phyloP scores from a whole-genome alignment of 2,329 filamentous ascomycete species.

The Phyllosticta citrichinensis region DNA sequence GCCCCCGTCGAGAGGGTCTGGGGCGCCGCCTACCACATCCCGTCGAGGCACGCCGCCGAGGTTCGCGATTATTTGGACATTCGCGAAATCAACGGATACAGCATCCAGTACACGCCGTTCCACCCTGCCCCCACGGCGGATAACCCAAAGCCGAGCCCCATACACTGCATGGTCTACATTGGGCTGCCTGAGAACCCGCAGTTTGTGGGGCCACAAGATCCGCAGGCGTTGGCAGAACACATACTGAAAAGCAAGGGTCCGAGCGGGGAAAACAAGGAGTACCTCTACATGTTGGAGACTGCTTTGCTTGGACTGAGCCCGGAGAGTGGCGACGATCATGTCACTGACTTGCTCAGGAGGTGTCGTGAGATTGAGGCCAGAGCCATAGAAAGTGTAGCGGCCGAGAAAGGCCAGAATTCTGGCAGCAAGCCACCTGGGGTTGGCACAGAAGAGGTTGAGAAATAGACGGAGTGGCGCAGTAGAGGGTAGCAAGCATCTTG shows the following conservation, averaged over 20 bases:
- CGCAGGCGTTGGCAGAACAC: constrained; percentile 65
- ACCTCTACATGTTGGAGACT: constrained; percentile 69
- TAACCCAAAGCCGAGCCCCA: constrained; percentile 21
- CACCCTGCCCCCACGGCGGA: constrained; percentile 43
- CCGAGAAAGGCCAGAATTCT: constrained; percentile 6
- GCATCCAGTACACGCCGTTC: constrained; percentile 83
- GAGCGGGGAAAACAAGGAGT: constrained; percentile 84
- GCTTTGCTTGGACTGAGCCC: constrained; percentile 63
- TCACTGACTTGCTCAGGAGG: constrained; percentile 68
- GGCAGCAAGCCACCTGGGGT: constrained; percentile 29
- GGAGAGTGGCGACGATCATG: constrained; percentile 73
- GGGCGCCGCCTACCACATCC: constrained; percentile 88
- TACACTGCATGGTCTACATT: constrained; percentile 72
- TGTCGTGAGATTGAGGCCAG: constrained; percentile 53
- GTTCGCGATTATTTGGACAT: constrained; percentile 89
- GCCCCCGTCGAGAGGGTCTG: constrained; percentile 59
- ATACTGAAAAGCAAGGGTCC: constrained; percentile 70
- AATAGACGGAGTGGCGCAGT: constrained; percentile 14
- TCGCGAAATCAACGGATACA: constrained; percentile 94
- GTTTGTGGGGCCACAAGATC: constrained; percentile 77
- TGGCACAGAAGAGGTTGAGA: constrained; percentile 50
- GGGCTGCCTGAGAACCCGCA: constrained; percentile 88
- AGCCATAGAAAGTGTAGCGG: constrained; percentile 3
- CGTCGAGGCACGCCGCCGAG: constrained; percentile 59
- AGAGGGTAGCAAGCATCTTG: background rate